These are phyloP conservation scores for Phalaenopsis hybrid DNA, from an alignment of 116 monocot species.

Conservation along the genomic window DNA sequence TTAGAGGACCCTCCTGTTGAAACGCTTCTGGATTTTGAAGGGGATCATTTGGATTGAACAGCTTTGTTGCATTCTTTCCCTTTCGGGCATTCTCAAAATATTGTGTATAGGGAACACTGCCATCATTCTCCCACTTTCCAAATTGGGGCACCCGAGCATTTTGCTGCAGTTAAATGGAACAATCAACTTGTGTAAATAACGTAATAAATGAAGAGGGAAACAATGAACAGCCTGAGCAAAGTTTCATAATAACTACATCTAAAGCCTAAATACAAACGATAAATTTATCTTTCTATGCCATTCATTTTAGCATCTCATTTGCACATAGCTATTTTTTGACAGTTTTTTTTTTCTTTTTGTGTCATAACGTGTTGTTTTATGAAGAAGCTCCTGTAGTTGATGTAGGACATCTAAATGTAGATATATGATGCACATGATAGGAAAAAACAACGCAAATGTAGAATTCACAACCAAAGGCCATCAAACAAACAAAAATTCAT, in stretches of 20 bases:
- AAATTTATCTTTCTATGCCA: not conserved
- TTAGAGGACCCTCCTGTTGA: not conserved
- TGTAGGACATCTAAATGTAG: not conserved
- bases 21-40: conserved; percentile 35
- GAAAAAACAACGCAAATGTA: not conserved
- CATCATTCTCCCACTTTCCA: conserved; percentile 48
- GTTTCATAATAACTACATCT: not conserved
- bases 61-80: conserved; percentile 26
- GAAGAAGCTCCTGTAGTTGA: not conserved
- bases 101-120: conserved; percentile 30
- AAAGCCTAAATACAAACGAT: not conserved
- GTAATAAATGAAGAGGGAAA: not conserved
- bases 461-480: not conserved
- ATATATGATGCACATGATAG: not conserved
- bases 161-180: conserved; percentile 22
- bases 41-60: conserved; percentile 62
- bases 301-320: not conserved
- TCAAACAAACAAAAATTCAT: not conserved
- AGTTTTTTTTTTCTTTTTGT: not conserved
- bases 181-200: not conserved
- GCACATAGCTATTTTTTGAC: not conserved
- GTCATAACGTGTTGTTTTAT: not conserved
- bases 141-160: conserved; percentile 48
- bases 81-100: conserved; percentile 53
- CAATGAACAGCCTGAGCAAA: not conserved